Base-by-base conservation (phyloP, 805 yeast genomes). In the Sporopachydermia quercuum region DNA sequence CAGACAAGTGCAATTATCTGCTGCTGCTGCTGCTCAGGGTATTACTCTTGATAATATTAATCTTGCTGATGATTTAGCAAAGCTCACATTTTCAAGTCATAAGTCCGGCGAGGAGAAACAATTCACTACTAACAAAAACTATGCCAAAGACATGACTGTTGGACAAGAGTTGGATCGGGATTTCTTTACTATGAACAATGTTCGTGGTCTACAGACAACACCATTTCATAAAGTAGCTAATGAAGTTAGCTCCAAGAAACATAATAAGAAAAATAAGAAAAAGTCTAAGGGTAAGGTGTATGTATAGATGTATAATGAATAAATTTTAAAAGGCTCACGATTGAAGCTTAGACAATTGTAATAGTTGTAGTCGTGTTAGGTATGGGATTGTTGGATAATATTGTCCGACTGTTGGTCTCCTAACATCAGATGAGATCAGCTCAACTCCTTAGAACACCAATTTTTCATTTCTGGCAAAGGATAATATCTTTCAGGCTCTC, bases 111-210 rank as follows among this genome's bases (percentile, higher is more conserved):
- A 63, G 16, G 72, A 61, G 27, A 49, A 50, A 51, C 13, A 51
- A 51, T 5, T 59, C 61, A 37, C 61, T 59, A 17, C 70, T 78
- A 3, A 67, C 64, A 42, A 63, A 79, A 5, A 45, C 72, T 44
- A 30, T 19, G 42, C 36, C 14, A 42, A 30, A 15, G 45, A 40
- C 40, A 44, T 70, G 47, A 77, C 79, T 53, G 80, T 85, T 4
- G 85, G 89, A 27, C 83, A 74, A 35, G 91, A 84, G 49, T 64
- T 89, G 47, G 96, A 89, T 57, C 66, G 73, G 30, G 95, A 85
- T 43, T 89, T 89, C 53, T 89, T 89, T 66, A 67, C 71, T 41
- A 72, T 78, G 76, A 70, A 68, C 43, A 61, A 58, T 13, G 74
- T 78, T 3, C 66, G 67, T 45, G 94, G 94, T 3, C 72, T 69